Evolutionary conservation across 1,139 yeast genomes (phyloP), one percentile per base, ranked within the genome.

Genomic region (Pichia sp.): DNA sequence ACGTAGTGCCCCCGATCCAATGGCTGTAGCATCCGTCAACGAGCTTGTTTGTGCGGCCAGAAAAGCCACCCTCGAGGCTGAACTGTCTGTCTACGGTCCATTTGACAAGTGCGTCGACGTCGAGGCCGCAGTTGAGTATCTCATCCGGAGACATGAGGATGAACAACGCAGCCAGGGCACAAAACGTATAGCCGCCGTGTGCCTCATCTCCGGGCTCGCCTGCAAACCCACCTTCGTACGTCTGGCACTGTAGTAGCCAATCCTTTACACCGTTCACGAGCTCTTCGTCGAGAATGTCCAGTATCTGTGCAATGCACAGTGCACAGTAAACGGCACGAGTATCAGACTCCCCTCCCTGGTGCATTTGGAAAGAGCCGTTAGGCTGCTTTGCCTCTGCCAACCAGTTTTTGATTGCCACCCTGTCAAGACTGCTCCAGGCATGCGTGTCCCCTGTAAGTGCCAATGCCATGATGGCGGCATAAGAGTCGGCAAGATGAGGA

Each of bases 11-110:
- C 1, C 99, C 99, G 2, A 92, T 85, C 99, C 99, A 93, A 68
- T 87, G 95, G 65, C 92, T 83, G 69, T 95, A 95, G 69, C 99
- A 95, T 0, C 96, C 97, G 69, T 95, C 99, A 0, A 93, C 98
- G 45, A 95, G 76, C 69, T 95, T 95, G 67, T 93, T 92, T 0
- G 96, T 81, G 55, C 99, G 79, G 0, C 99, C 99, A 8, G 84
- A 79, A 49, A 92, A 79, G 0, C 98, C 97, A 7, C 95, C 96
- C 67, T 90, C 97, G 7, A 82, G 69, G 38, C 74, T 73, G 57
- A 77, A 73, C 67, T 93, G 99, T 45, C 96, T 78, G 26, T 78
- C 72, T 5, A 78, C 77, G 4, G 84, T 73, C 99, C 99, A 95
- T 52, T 77, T 69, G 2, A 78, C 58, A 38, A 87, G 70, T 6